These are phyloP conservation scores for Tardiomyces depauwii DNA, from an alignment of 1,139 yeast genomes.

Conservation along the genomic window DNA sequence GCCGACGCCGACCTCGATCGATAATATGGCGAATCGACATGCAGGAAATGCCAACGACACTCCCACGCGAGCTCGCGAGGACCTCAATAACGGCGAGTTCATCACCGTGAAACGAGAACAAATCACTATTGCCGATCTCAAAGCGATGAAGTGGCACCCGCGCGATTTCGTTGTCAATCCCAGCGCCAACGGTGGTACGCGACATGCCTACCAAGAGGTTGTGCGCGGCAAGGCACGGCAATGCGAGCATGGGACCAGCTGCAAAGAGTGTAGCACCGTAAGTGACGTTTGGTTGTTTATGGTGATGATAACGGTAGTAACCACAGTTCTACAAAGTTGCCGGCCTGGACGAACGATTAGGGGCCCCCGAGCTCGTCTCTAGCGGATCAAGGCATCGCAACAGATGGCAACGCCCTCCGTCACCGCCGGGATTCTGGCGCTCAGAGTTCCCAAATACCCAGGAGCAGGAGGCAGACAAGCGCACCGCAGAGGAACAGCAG, in stretches of 20 bases:
- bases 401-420: slow-evolving; percentile 13
- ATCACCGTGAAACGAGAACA: not conserved
- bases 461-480: slow-evolving; percentile 15
- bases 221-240: slow-evolving; percentile 15
- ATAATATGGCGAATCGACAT: not conserved
- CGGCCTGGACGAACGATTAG: not conserved
- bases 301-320: slow-evolving; percentile 7
- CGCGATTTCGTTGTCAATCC: slow-evolving; percentile 19
- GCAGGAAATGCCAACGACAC: not conserved
- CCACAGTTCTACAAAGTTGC: slow-evolving; percentile 5
- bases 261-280: slow-evolving; percentile 13
- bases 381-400: slow-evolving; percentile 16
- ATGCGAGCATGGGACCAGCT: slow-evolving; percentile 20
- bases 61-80: not conserved
- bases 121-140: not conserved
- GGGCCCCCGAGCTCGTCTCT: not conserved
- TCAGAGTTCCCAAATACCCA: slow-evolving; percentile 23
- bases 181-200: slow-evolving; percentile 11
- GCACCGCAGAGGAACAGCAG: not conserved
- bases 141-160: slow-evolving; percentile 12
- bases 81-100: not conserved
- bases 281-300: not conserved
- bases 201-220: slow-evolving; percentile 16
- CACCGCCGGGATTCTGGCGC: slow-evolving; percentile 26
- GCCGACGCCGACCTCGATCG: not conserved